Conservation (phyloP, 805 yeast genomes). For the Priceomyces castillae region DNA sequence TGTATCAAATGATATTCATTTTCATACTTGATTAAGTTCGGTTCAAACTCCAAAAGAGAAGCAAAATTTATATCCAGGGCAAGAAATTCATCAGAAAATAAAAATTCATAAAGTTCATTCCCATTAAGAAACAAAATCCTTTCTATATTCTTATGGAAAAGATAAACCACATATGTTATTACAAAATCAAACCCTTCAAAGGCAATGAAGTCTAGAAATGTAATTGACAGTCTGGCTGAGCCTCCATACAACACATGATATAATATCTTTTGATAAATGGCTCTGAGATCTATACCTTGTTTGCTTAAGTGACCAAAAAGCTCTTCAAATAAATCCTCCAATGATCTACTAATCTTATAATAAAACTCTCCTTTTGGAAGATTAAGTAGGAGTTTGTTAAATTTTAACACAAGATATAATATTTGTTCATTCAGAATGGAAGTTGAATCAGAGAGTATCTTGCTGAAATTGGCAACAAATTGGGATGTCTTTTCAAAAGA, state of each 20-base stretch:
- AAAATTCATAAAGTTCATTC: constrained; percentile 22
- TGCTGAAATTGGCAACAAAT: neutral
- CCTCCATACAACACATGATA: neutral
- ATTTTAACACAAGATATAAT: constrained; percentile 33
- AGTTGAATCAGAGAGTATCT: neutral
- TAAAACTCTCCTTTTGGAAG: constrained; percentile 32
- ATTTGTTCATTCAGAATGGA: constrained; percentile 21
- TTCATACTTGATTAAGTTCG: constrained; percentile 31
- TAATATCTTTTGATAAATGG: constrained; percentile 15
- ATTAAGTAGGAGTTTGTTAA: constrained; percentile 24
- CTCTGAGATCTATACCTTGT: constrained; percentile 33
- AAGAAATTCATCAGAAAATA: constrained; percentile 16
- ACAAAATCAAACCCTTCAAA: constrained; percentile 41
- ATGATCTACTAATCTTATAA: constrained; percentile 34
- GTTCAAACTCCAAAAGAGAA: constrained; percentile 16
- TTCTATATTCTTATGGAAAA: constrained; percentile 16
- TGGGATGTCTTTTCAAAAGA: neutral
- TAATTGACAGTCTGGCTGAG: constrained; percentile 1
- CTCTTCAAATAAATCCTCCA: constrained; percentile 31
- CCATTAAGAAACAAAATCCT: constrained; percentile 20
- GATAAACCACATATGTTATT: constrained; percentile 24
- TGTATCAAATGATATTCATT: constrained; percentile 38
- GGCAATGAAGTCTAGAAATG: constrained; percentile 33
- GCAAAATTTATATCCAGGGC: constrained; percentile 6
- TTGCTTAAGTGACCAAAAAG: constrained; percentile 31